Base-by-base conservation (phyloP, 192 early-diverging fungal genomes). In the Gryganskiella cystojenkinii region DNA sequence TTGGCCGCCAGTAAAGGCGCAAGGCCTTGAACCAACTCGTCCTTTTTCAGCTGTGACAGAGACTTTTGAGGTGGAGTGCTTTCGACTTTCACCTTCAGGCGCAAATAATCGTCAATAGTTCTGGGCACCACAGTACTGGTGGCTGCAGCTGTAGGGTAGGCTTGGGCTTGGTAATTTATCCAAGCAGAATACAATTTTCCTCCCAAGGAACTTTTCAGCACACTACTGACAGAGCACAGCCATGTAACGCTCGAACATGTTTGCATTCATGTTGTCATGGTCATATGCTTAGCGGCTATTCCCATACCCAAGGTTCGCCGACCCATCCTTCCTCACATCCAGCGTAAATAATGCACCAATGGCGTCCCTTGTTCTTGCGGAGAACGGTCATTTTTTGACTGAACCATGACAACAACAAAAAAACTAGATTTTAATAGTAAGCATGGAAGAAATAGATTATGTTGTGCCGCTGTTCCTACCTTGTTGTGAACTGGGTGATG, bases 181-280 rank as follows among this genome's bases (percentile, higher is more conserved):
- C 66, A 68, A 40, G 56, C 66, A 58, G 47, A 68, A 68, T 9
- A 68, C 56, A 27, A 68, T 47, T 46, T 52, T 50, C 34, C 5
- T 7, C 56, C 56, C 33, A 44, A 45, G 22, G 37, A 14, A 20
- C 20, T 31, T 56, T 47, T n/a, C n/a, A n/a, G n/a, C n/a, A n/a
- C n/a, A n/a, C n/a, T n/a, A n/a, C n/a, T n/a, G n/a, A n/a, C n/a
- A n/a, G n/a, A n/a, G n/a, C n/a, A n/a, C n/a, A n/a, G n/a, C n/a
- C 54, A 58, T 57, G 15, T 67, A 67, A 2, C 56, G 43, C 24
- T 58, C 45, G 25, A 67, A 58, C 4, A 47, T 47, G 2, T 46
- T 37, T 9, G 45, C 44, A 8, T 67, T 67, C 65, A 67, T 67
- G 31, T 58, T 67, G 19, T 57, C 43, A 34, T 67, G 56, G 22